Evolutionary conservation across 192 early-diverging fungal species (phyloP), one percentile per base, ranked within the genome.

Genomic region (Coemansia sp.): DNA sequence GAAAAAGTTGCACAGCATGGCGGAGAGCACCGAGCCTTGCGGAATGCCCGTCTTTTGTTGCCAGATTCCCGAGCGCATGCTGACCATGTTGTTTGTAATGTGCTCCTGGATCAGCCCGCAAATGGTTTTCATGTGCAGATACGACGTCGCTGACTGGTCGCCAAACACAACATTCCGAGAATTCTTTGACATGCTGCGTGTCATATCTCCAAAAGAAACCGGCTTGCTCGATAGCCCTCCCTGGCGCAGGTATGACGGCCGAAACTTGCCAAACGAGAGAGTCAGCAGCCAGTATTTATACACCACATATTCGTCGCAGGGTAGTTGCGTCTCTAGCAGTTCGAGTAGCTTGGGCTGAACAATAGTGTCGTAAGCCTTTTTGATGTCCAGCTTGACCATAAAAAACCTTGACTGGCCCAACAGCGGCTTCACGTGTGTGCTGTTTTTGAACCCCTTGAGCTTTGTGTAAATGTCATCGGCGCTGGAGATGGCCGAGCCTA

Each of bases 11-110:
- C 94, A 97, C 43, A 97, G 81, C 5, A 93, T 41, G 29, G 87
- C 80, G 0, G 94, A 97, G 17, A 97, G 60, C 18, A 86, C 69
- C 3, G 92, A 95, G 0, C 94, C 94, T 63, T 97, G 94, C 2
- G 94, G 94, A 26, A 97, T 93, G 4, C 94, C 94, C 1, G 75
- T 61, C 0, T 70, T 60, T 57, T 94, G 92, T 29, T 70, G 73
- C 65, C 86, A 90, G 53, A 84, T 80, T 29, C 72, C 46, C 18
- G 67, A 68, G 2, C 82, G 82, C 43, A 86, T 73, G 69, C 80
- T 67, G 18, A 93, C 80, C 21, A 86, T 60, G 55, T 90, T 90
- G 32, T 82, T 68, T 5, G 58, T 63, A 22, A 93, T 61, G 54
- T 93, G 90, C 35, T 83, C 81, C 9, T 65, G 58, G 8, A 94